Evolutionary conservation across 1,284 basidiomycete genomes (phyloP).

Genomic region (Cutaneotrichosporon mucoides): DNA sequence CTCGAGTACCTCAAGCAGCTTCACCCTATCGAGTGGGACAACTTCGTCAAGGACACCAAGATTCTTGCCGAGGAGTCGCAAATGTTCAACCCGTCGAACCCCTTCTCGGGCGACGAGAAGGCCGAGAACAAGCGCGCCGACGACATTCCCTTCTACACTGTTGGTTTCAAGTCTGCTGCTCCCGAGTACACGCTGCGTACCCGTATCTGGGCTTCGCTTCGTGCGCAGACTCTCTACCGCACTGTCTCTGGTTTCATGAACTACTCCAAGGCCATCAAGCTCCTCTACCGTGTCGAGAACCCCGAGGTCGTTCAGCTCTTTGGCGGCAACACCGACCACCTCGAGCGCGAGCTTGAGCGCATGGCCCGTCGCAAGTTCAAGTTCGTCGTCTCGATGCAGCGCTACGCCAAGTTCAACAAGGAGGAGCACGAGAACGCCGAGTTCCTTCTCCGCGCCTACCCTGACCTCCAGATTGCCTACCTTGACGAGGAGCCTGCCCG

Average conservation of each 20-base stretch:
- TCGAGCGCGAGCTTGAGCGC: slow-evolving; percentile 93
- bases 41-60: slow-evolving; percentile 99
- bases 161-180: slow-evolving; percentile 98
- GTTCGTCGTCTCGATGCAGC: slow-evolving; percentile 98
- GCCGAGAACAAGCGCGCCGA: slow-evolving; percentile 72
- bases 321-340: slow-evolving; percentile 94
- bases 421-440: slow-evolving; percentile 99
- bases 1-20: slow-evolving; percentile 97
- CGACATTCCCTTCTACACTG: slow-evolving; percentile 97
- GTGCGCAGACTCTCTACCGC: slow-evolving; percentile 96
- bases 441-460: slow-evolving; percentile 96
- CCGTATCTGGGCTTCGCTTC: slow-evolving; percentile 97
- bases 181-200: slow-evolving; percentile 98
- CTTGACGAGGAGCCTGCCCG: slow-evolving; percentile 91
- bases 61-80: slow-evolving; percentile 95
- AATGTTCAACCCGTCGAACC: slow-evolving; percentile 68
- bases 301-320: slow-evolving; percentile 96
- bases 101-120: slow-evolving; percentile 79
- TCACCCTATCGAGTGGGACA: slow-evolving; percentile 98
- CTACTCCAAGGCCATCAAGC: slow-evolving; percentile 98
- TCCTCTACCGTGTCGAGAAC: slow-evolving; percentile 99
- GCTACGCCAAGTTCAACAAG: slow-evolving; percentile 99
- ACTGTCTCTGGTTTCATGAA: slow-evolving; percentile 99
- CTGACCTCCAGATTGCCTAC: slow-evolving; percentile 97
- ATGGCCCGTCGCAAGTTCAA: slow-evolving; percentile 99